These are phyloP conservation scores for Candida xyloterini DNA, from an alignment of 805 yeast species.

Conservation along the genomic window DNA sequence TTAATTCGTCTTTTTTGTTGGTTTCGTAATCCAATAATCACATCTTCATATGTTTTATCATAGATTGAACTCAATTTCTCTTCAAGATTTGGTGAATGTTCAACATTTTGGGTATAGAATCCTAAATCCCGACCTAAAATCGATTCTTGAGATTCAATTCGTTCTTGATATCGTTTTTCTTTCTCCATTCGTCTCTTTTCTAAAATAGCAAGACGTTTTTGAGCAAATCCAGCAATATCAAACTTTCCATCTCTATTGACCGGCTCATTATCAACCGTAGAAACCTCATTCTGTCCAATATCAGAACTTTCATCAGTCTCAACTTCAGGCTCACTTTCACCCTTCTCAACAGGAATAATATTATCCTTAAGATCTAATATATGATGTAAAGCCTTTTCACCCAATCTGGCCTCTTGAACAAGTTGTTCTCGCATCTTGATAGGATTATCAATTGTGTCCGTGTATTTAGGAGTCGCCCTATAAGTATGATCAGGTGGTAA, in stretches of 20 bases:
- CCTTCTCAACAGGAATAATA: slow-evolving; percentile 10
- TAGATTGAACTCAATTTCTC: slow-evolving; percentile 19
- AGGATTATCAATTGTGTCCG: slow-evolving; percentile 64
- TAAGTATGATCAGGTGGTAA: slow-evolving; percentile 95
- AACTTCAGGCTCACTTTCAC: slow-evolving; percentile 18
- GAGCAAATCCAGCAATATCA: slow-evolving; percentile 58
- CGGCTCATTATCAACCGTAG: neutral
- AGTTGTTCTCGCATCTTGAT: slow-evolving; percentile 65
- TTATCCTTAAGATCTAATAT: slow-evolving; percentile 36
- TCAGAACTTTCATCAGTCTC: slow-evolving; percentile 13
- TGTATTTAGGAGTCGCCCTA: slow-evolving; percentile 68
- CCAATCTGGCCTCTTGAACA: slow-evolving; percentile 76
- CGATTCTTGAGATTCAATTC: slow-evolving; percentile 33
- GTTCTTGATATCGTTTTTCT: slow-evolving; percentile 33
- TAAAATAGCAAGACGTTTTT: slow-evolving; percentile 40
- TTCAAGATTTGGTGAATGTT: slow-evolving; percentile 24
- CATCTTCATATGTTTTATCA: slow-evolving; percentile 19
- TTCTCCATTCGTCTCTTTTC: slow-evolving; percentile 33
- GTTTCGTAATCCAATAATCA: slow-evolving; percentile 27
- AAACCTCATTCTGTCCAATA: neutral
- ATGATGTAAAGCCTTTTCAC: slow-evolving; percentile 72
- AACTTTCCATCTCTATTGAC: slow-evolving; percentile 32
- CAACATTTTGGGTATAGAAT: slow-evolving; percentile 25
- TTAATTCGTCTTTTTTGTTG: slow-evolving; percentile 34
- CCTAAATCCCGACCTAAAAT: slow-evolving; percentile 32